Evolutionary conservation across 495 filamentous ascomycete species (phyloP), one percentile per base, ranked within the genome.

Genomic region (Neurospora intermedia): DNA sequence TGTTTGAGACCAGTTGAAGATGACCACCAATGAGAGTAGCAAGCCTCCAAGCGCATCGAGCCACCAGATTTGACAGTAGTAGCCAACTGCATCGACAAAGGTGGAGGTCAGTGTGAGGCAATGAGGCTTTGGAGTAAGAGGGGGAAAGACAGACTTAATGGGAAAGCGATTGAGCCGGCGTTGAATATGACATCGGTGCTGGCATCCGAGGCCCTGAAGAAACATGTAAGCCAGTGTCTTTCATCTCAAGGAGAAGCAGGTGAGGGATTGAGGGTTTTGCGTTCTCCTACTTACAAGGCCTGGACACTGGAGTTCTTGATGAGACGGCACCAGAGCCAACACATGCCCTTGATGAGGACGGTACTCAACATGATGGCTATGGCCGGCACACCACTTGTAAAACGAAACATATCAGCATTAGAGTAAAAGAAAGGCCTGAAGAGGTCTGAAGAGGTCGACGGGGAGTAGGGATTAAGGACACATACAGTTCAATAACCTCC

Each of bases 271-370:
- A 23, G 38, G 23, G 48, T 23, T 23, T 31, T 62, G 54, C 54
- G 7, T 16, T 62, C 54, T 62, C 10, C 84, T 4, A 91, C 92
- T 76, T 72, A 84, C 43, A 98, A 81, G 1, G 94, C 93, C 80
- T 96, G 94, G 2, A 97, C 94, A 73, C 90, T 93, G 10, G 91
- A 94, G 77, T 97, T 97, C 43, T 91, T 92, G 72, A 98, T 91
- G 16, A 94, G 81, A 4, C 93, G 92, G 79, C 94, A 97, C 91
- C 92, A 98, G 39, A 97, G 78, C 92, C 93, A 98, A 81, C 91
- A 94, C n/a, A 87, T 71, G 35, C 89, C 85, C 78, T 97, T 98
- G 76, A 97, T 88, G 15, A 94, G 77, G 35, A 98, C 91, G 0
- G 94, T 98, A 39, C 85, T 82, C 8, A 90, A 85, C 93, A 98